Conservation (phyloP, 192 early-diverging fungal genomes). For the Linnemannia exigua region DNA sequence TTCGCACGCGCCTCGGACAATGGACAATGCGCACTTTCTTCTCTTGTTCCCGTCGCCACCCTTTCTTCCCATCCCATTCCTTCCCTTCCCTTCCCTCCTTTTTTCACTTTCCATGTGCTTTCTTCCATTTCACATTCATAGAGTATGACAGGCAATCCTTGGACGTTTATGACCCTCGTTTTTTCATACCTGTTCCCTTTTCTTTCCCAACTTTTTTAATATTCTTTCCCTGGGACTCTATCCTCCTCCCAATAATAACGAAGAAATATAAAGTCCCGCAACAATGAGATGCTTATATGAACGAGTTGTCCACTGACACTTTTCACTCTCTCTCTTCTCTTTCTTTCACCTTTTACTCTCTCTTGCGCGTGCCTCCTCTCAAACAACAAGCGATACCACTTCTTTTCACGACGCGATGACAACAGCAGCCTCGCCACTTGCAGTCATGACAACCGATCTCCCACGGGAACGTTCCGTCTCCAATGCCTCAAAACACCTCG, state of each 20-base stretch:
- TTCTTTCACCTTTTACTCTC: background rate
- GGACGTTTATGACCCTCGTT: background rate
- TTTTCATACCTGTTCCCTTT: background rate
- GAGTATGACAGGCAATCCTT: background rate
- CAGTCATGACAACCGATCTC: conserved; percentile 13
- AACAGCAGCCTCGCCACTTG: conserved; percentile 29
- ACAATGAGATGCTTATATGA: background rate
- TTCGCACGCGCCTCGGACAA: conserved; percentile 12
- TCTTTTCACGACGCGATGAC: conserved; percentile 27
- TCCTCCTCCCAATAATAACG: background rate
- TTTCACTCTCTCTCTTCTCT: background rate
- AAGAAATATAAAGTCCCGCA: background rate
- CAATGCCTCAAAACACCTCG: conserved; percentile 36
- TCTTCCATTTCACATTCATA: background rate
- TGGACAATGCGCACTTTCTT: no score
- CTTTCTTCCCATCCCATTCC: background rate
- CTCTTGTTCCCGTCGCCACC: background rate
- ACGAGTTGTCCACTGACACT: background rate
- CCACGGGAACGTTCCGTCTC: conserved; percentile 30
- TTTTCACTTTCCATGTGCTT: conserved; percentile 1
- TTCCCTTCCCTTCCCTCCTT: background rate
- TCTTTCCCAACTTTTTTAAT: background rate
- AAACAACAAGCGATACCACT: background rate
- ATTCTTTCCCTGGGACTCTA: background rate
- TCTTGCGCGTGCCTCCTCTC: background rate